Evolutionary conservation across 345 rosid species (phyloP).

Genomic region (Sonneratia caseolaris): DNA sequence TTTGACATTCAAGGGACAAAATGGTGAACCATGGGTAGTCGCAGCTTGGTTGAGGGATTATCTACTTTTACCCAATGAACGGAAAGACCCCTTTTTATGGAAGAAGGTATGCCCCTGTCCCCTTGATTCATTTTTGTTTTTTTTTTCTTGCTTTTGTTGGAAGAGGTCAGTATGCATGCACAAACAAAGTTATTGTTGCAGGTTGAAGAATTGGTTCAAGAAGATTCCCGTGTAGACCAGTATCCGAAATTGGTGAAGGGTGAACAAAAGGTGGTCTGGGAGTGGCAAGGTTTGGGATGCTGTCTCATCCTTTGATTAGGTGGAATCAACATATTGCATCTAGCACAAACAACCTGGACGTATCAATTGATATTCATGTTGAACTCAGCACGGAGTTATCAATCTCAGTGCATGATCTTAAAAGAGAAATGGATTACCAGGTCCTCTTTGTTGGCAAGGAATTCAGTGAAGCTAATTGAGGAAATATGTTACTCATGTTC

Average conservation of each 20-base stretch:
- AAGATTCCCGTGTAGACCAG: constrained; percentile 81
- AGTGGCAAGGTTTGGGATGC: constrained; percentile 73
- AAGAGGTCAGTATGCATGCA: background rate
- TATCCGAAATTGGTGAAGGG: constrained; percentile 77
- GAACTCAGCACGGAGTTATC: background rate
- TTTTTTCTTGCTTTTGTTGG: background rate
- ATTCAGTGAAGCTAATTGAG: background rate
- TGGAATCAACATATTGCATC: background rate
- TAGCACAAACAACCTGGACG: background rate
- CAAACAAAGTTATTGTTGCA: constrained; percentile 16
- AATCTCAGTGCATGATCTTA: background rate
- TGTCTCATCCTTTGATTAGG: background rate
- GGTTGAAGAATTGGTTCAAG: constrained; percentile 82
- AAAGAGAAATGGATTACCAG: background rate
- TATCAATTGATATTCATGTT: constrained; percentile 1
- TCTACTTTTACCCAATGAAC: constrained; percentile 75
- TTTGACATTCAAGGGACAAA: constrained; percentile 33
- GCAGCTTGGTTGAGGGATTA: constrained; percentile 79
- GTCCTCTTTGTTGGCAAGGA: background rate
- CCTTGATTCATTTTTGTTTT: too few species aligned
- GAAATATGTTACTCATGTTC: background rate
- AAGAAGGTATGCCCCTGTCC: constrained; percentile 43
- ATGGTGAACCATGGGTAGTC: constrained; percentile 69
- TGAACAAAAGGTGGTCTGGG: constrained; percentile 90
- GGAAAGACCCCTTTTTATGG: constrained; percentile 75